phyloP scores from a whole-genome alignment of 305 asterid species.

The Solanum hybrid region DNA sequence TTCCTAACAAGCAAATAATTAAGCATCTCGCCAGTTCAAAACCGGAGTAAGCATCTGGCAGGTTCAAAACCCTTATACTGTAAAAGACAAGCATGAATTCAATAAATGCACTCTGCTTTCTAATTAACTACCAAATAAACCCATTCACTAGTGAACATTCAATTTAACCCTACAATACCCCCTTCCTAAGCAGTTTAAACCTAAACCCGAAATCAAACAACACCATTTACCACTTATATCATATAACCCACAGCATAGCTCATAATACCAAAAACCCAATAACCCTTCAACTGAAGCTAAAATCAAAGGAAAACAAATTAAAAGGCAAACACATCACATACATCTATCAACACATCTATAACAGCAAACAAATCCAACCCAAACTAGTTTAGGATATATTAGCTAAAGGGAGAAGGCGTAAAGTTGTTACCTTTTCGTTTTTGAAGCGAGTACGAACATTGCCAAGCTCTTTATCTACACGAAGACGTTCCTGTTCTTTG shows the following conservation, averaged over 20 bases:
- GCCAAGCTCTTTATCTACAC: slow-evolving; percentile 98
- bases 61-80: background rate
- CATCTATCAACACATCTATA: background rate
- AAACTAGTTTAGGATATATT: background rate
- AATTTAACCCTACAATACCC: background rate
- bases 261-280: background rate
- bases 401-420: background rate
- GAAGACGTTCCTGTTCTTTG: slow-evolving; percentile 96
- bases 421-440: slow-evolving; percentile 56
- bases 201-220: background rate
- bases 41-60: background rate
- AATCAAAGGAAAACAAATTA: background rate
- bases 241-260: background rate
- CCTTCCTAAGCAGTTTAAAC: background rate
- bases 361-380: background rate
- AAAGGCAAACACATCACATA: background rate
- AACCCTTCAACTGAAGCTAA: background rate
- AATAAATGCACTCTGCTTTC: slow-evolving; percentile 27
- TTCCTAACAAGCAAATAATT: background rate
- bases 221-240: background rate
- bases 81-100: slow-evolving; percentile 14
- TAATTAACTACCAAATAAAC: background rate
- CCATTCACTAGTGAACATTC: background rate
- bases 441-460: slow-evolving; percentile 93
- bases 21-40: background rate